Conservation (phyloP, 345 rosid species). For the Eucalyptus victrix region DNA sequence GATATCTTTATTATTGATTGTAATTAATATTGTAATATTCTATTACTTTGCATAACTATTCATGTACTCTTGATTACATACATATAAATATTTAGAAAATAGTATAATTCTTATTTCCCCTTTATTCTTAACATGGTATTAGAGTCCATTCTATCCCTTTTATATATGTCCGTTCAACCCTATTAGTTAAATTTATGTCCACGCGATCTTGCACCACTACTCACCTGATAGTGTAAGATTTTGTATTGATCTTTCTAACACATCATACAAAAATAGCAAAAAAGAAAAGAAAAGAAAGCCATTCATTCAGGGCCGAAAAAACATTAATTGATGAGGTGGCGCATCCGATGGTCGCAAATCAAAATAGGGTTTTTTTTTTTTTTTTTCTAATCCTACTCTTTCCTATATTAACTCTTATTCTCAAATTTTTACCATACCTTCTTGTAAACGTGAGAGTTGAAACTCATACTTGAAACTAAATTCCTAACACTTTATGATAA, state of each 20-base stretch:
- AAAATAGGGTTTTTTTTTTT: neutral
- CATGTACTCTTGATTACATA: neutral
- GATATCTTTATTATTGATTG: neutral
- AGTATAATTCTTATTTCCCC: neutral
- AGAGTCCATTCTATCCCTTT: neutral
- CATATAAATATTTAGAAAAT: neutral
- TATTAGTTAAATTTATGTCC: neutral
- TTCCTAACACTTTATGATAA: no score
- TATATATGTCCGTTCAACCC: neutral
- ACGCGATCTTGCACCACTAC: no score
- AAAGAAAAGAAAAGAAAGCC: neutral
- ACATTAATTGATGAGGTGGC: neutral
- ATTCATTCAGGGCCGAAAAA: neutral
- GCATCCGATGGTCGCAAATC: neutral
- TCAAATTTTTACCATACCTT: no score
- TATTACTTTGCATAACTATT: neutral
- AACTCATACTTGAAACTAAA: no score
- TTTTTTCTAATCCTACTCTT: accelerated
- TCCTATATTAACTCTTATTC: no score
- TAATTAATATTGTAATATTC: no score
- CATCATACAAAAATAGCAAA: neutral
- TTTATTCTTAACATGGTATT: neutral
- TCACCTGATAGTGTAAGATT: neutral
- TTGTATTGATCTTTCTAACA: neutral
- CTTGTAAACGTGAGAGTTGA: accelerated